Percentiles rank a stretch among this genome's conserved stretches.
phyloP scores from a whole-genome alignment of 768 basidiomycete species.

The Psilocybe cyanescens region DNA sequence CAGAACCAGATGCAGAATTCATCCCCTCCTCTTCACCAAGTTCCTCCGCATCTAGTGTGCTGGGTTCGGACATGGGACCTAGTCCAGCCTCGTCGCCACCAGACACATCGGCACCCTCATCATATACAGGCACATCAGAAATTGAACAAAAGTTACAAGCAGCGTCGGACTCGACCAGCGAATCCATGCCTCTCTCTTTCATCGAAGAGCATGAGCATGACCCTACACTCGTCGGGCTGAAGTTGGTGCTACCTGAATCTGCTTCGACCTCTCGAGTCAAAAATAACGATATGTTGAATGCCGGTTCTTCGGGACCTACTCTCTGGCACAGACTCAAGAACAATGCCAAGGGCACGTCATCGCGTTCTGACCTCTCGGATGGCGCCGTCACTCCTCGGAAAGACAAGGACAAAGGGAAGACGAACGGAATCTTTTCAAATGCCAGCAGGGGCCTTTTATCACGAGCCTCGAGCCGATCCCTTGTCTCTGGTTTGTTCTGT shows the following conservation, averaged over 20 bases:
- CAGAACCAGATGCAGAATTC: constrained; percentile 16
- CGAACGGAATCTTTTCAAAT: constrained; percentile 23
- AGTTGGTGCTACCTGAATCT: neutral
- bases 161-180: neutral
- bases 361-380: constrained; percentile 10
- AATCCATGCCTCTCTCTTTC: constrained; percentile 3
- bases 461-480: constrained; percentile 16
- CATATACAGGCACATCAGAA: constrained; percentile 15
- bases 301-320: constrained; percentile 11
- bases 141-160: constrained; percentile 9
- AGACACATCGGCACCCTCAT: constrained; percentile 20
- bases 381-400: constrained; percentile 10
- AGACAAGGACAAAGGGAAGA: constrained; percentile 21
- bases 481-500: constrained; percentile 6
- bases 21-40: constrained; percentile 24
- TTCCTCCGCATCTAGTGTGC: constrained; percentile 22
- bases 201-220: constrained; percentile 13
- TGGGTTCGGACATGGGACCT: constrained; percentile 8
- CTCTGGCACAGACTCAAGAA: constrained; percentile 44
- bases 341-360: constrained; percentile 29
- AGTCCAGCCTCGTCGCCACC: constrained; percentile 19
- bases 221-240: constrained; percentile 7
- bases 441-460: constrained; percentile 23
- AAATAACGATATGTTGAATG: neutral
- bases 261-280: constrained; percentile 1